Conservation (phyloP, 345 rosid genomes). For the Lepidium didymum region DNA sequence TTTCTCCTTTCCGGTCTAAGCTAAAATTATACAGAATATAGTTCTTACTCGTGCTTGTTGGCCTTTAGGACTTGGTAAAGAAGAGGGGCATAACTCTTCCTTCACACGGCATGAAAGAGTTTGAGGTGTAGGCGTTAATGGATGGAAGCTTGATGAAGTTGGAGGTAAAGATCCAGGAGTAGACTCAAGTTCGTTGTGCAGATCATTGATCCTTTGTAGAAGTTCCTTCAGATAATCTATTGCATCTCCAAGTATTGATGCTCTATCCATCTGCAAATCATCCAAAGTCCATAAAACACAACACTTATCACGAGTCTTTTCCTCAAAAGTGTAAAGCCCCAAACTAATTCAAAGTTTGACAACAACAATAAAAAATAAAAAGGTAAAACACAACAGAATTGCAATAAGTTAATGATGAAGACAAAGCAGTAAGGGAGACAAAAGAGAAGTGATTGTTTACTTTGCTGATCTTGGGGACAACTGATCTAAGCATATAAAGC, state of each 20-base stretch:
- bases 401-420: neutral
- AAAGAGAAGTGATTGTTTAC: conserved; percentile 31
- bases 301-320: neutral
- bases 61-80: conserved; percentile 68
- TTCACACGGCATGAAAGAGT: conserved; percentile 67
- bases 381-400: neutral
- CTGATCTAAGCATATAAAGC: conserved; percentile 96
- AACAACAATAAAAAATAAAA: neutral
- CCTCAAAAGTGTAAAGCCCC: neutral
- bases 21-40: neutral
- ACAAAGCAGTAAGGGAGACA: neutral
- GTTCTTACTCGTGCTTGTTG: conserved; percentile 72
- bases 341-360: neutral
- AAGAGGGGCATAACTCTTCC: conserved; percentile 71
- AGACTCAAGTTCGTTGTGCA: conserved; percentile 83
- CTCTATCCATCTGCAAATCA: conserved; percentile 83
- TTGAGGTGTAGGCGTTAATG: conserved; percentile 80
- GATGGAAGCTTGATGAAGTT: conserved; percentile 61
- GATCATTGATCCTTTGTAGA: conserved; percentile 85
- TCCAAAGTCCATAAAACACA: conserved; percentile 5
- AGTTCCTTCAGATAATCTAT: conserved; percentile 95
- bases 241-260: conserved; percentile 95
- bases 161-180: conserved; percentile 53
- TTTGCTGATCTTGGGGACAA: conserved; percentile 98
- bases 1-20: neutral